Percentiles rank a stretch among this genome's conserved stretches.
Evolutionary conservation across 2,329 filamentous ascomycete genomes (phyloP).

Genomic region (Pleoardoris graminearum): DNA sequence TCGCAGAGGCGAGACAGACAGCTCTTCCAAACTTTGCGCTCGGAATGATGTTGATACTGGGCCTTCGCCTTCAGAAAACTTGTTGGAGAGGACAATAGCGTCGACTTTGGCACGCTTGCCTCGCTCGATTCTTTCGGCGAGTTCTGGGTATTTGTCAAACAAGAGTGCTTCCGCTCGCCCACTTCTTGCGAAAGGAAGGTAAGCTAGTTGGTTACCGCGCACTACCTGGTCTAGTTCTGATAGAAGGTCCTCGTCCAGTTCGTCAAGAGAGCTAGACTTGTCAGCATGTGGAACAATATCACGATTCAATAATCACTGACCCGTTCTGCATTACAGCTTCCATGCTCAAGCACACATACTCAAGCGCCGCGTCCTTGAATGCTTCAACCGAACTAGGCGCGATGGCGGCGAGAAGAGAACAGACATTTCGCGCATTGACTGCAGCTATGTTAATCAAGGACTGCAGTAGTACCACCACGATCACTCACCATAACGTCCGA

Average conservation of each 20-base stretch:
- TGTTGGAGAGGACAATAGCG: slow-evolving; percentile 70
- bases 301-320: slow-evolving; percentile 35
- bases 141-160: slow-evolving; percentile 65
- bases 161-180: slow-evolving; percentile 69
- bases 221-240: slow-evolving; percentile 79
- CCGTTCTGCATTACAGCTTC: slow-evolving; percentile 92
- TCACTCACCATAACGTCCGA: slow-evolving; percentile 72
- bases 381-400: slow-evolving; percentile 79
- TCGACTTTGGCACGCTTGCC: slow-evolving; percentile 71
- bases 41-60: slow-evolving; percentile 64
- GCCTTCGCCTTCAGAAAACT: slow-evolving; percentile 67
- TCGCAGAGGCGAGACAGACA: slow-evolving; percentile 51
- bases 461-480: slow-evolving; percentile 16
- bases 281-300: slow-evolving; percentile 14
- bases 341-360: slow-evolving; percentile 89
- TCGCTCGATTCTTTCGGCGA: slow-evolving; percentile 68
- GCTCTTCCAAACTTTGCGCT: slow-evolving; percentile 68
- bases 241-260: slow-evolving; percentile 82
- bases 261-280: slow-evolving; percentile 67
- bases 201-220: slow-evolving; percentile 77
- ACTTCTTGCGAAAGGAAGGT: slow-evolving; percentile 75
- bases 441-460: slow-evolving; percentile 8
- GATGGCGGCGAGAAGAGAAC: slow-evolving; percentile 81
- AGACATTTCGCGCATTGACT: slow-evolving; percentile 70
- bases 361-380: slow-evolving; percentile 85